Conservation (phyloP, 2,329 filamentous ascomycete species). For the Zymoseptoria ardabiliae region DNA sequence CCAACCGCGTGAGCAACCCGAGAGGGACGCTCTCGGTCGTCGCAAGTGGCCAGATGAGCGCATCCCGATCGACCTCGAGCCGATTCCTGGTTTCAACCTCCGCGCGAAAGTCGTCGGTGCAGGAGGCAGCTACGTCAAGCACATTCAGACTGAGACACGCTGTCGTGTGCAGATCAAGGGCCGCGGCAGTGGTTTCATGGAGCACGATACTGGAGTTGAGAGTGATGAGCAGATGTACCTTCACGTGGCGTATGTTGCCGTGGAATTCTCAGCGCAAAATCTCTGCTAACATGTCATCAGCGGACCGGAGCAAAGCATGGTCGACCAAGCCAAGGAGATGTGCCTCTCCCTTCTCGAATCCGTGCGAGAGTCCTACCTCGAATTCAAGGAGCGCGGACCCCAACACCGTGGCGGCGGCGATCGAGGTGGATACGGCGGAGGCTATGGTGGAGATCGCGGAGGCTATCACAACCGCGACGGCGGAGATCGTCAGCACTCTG, state of each 20-base stretch:
- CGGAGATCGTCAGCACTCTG: slow-evolving; percentile 30
- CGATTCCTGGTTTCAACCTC: slow-evolving; percentile 88
- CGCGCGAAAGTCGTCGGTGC: slow-evolving; percentile 93
- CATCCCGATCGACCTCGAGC: slow-evolving; percentile 84
- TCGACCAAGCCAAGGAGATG: slow-evolving; percentile 77
- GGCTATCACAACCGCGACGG: slow-evolving; percentile 30
- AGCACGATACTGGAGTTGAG: slow-evolving; percentile 78
- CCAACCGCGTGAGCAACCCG: slow-evolving; percentile 58
- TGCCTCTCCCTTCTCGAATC: slow-evolving; percentile 82
- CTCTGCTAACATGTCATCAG: slow-evolving; percentile 38
- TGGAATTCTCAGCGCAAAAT: background rate
- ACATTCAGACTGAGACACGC: slow-evolving; percentile 90
- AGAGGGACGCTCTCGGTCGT: slow-evolving; percentile 83
- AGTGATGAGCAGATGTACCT: slow-evolving; percentile 96
- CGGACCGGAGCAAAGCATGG: slow-evolving; percentile 79
- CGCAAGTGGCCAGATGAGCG: slow-evolving; percentile 99
- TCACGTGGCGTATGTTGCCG: slow-evolving; percentile 71
- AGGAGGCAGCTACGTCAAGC: slow-evolving; percentile 92
- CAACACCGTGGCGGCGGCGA: slow-evolving; percentile 31
- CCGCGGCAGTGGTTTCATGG: slow-evolving; percentile 87
- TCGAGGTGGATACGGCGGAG: slow-evolving; percentile 15
- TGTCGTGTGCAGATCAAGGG: slow-evolving; percentile 98
- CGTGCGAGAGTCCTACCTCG: slow-evolving; percentile 80
- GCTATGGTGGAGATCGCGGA: slow-evolving; percentile 34
- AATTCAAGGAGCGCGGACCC: slow-evolving; percentile 67